Percentiles rank a stretch among this genome's conserved stretches.
Evolutionary conservation across 2,329 filamentous ascomycete genomes (phyloP).

Genomic region (Colletotrichum lini): DNA sequence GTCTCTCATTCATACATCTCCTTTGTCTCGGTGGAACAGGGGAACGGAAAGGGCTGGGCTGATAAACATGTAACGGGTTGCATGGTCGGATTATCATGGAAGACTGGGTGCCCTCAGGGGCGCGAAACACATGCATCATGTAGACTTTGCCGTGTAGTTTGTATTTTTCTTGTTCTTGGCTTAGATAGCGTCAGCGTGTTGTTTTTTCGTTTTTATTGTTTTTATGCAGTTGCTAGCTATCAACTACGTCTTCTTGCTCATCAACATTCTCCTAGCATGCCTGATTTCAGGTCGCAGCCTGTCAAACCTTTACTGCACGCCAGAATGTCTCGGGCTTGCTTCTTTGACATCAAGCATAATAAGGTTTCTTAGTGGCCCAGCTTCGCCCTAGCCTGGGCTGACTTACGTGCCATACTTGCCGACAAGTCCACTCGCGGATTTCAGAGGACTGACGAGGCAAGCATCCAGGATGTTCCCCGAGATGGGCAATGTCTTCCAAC

Average conservation of each 20-base stretch:
- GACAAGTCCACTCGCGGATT: too few relatives aligned
- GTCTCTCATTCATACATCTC: constrained; percentile 24
- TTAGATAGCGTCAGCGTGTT: constrained; percentile 25
- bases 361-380: too few relatives aligned
- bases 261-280: too few relatives aligned
- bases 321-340: neutral
- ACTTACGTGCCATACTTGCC: too few relatives aligned
- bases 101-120: constrained; percentile 33
- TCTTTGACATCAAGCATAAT: neutral
- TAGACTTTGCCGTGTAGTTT: constrained; percentile 36
- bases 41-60: constrained; percentile 19
- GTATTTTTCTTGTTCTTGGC: neutral
- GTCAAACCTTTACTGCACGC: neutral
- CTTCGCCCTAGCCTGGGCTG: too few relatives aligned
- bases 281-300: too few relatives aligned
- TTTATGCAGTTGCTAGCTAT: constrained; percentile 3
- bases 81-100: constrained; percentile 28
- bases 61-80: constrained; percentile 37
- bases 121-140: constrained; percentile 37
- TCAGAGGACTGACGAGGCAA: too few relatives aligned
- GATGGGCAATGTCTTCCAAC: too few relatives aligned
- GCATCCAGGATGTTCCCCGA: too few relatives aligned
- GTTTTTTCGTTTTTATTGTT: neutral
- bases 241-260: too few relatives aligned
- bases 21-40: constrained; percentile 17